These are phyloP conservation scores for Penicillium atrosanguineum DNA, from an alignment of 495 filamentous ascomycete genomes.

Conservation along the genomic window DNA sequence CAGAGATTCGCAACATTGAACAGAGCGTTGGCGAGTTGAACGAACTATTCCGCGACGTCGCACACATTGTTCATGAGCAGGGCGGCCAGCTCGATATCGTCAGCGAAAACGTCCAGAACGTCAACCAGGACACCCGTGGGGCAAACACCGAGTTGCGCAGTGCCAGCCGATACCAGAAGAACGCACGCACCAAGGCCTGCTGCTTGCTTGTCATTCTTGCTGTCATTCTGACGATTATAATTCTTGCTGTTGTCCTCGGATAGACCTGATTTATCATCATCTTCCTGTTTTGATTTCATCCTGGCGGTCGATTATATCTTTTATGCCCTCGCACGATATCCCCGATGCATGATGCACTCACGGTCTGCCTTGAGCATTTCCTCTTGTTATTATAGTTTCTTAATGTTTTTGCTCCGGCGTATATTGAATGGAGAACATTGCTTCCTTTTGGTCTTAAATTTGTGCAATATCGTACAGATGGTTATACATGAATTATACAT, in stretches of 20 bases:
- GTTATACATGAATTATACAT: conserved; percentile 44
- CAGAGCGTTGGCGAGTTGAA: conserved; percentile 93
- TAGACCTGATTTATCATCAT: conserved; percentile 19
- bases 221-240: conserved; percentile 81
- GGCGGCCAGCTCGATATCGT: conserved; percentile 88
- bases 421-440: conserved; percentile 24
- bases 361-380: conserved; percentile 11
- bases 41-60: conserved; percentile 94
- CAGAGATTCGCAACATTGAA: conserved; percentile 96
- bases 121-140: conserved; percentile 73
- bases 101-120: conserved; percentile 77
- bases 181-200: conserved; percentile 86
- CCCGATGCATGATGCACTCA: conserved; percentile 20
- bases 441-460: conserved; percentile 16
- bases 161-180: conserved; percentile 88
- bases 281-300: conserved; percentile 2
- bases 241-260: conserved; percentile 77
- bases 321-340: conserved; percentile 30
- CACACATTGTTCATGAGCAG: conserved; percentile 92
- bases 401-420: conserved; percentile 7
- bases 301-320: conserved; percentile 5
- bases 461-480: conserved; percentile 39
- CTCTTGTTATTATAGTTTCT: conserved; percentile 16
- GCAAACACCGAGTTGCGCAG: conserved; percentile 80
- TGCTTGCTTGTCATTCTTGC: conserved; percentile 89